Evolutionary conservation across 163 green algal species (phyloP).

Genomic region (Chlorella variabilis): DNA sequence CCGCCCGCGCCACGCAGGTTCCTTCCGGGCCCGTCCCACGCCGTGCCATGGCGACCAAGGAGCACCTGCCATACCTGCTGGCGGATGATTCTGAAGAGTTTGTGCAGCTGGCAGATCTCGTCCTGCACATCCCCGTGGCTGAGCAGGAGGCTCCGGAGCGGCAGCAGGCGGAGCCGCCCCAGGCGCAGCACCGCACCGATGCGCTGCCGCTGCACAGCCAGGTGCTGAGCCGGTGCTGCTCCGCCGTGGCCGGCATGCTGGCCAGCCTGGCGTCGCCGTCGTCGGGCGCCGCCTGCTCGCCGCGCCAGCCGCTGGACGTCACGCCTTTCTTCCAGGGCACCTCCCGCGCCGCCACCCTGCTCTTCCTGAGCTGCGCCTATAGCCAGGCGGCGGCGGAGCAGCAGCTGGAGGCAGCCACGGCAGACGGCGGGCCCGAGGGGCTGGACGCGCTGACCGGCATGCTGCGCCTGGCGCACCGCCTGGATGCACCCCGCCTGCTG

Average conservation of each 20-base stretch:
- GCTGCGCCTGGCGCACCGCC: conserved; percentile 8
- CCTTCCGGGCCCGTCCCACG: too few relatives aligned
- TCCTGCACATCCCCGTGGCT: not conserved
- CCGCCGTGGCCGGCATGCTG: conserved; percentile 3
- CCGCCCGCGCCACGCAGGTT: too few relatives aligned
- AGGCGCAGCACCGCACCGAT: not conserved
- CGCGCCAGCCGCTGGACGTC: conserved; percentile 8
- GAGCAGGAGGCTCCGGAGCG: not conserved
- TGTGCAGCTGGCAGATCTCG: conserved; percentile 23
- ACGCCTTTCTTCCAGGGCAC: conserved; percentile 2
- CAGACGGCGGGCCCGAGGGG: not conserved
- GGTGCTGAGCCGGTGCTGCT: not conserved
- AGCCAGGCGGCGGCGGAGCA: not conserved
- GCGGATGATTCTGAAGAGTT: conserved; percentile 2
- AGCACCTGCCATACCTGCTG: not conserved
- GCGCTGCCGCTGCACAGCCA: conserved; percentile 25
- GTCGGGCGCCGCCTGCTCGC: not conserved
- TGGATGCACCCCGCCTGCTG: conserved; percentile 16
- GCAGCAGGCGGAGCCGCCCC: not conserved
- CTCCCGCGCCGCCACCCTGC: not conserved
- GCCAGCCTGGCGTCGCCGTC: not conserved
- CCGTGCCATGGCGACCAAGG: too few relatives aligned
- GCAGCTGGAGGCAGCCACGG: not conserved
- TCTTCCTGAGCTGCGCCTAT: conserved; percentile 22
- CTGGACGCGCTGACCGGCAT: not conserved